Evolutionary conservation across 805 yeast genomes (phyloP), one percentile per base, ranked within the genome.

Genomic region (Vanderwaltozyma tropicalis): DNA sequence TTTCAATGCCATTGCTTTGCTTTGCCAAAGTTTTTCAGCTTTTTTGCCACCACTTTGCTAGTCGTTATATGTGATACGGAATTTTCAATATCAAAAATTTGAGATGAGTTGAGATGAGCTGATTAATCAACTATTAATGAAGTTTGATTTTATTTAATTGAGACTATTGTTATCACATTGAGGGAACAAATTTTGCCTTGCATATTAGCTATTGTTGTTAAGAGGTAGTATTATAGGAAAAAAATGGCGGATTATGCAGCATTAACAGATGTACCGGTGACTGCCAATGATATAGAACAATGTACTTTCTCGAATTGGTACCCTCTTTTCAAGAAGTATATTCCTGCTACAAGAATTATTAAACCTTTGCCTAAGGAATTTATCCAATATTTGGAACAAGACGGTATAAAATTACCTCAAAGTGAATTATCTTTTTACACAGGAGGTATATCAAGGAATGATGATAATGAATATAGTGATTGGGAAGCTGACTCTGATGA

Each of bases 391-490:
- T 52, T 83, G 35, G 66, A 68, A 14, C 67, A 73, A 21, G 94
- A 85, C 51, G 88, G 86, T 2, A 79, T 85, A 25, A 64, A 56
- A 21, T 60, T 85, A 8, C 84, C 86, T 0, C 59, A 62, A 1
- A 76, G 69, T 13, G 40, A 46, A 5, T 34, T 41, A 14, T 66
- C 42, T 2, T 45, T 47, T 31, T 57, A 58, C 36, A 49, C 65
- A 13, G 63, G 59, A 14, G 61, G 55, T 1, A 48, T 58, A 2
- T 47, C 50, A 13, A 61, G 67, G 8, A 57, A 58, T 35, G 74
- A 78, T 37, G 79, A 76, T 43, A 76, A 76, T 42, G 86, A 79
- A 25, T 81, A 81, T 53, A 76, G 85, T 44, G 87, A 79, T 45
- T 80, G 89, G 83, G 81, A 78, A 27, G 55, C 38, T 7, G 65